These are phyloP conservation scores for Elsinoe australis DNA, from an alignment of 2,329 filamentous ascomycete species.

Conservation along the genomic window DNA sequence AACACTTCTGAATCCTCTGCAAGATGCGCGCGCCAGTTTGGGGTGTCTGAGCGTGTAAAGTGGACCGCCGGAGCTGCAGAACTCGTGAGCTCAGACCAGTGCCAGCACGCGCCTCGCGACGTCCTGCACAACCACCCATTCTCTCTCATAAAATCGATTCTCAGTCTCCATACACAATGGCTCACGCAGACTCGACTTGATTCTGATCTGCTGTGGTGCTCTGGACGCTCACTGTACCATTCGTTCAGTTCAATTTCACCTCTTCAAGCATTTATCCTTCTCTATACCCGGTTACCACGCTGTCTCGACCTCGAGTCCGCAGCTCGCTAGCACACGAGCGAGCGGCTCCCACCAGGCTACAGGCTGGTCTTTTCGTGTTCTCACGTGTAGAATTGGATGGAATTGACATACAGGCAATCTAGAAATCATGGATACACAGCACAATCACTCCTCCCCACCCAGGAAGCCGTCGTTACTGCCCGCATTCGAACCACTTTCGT, in stretches of 20 bases:
- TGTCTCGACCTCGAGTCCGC: constrained; percentile 13
- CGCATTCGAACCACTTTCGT: constrained; percentile 72
- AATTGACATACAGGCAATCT: not conserved
- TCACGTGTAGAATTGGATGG: constrained; percentile 8
- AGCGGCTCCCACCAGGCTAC: not conserved
- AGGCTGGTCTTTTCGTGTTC: constrained; percentile 3
- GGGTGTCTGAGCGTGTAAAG: too few species aligned
- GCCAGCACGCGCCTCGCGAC: not conserved
- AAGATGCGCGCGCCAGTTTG: too few species aligned
- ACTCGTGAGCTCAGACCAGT: too few species aligned
- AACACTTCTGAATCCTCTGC: not conserved
- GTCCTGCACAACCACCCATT: constrained; percentile 1
- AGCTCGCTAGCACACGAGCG: not conserved
- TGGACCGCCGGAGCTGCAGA: too few species aligned
- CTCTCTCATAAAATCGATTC: constrained; percentile 11
- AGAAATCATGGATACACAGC: constrained; percentile 15
- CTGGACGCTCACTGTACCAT: not conserved
- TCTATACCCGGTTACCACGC: not conserved
- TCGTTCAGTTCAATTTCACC: not conserved
- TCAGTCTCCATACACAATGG: constrained; percentile 7
- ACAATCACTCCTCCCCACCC: constrained; percentile 15
- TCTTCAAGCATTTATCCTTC: not conserved
- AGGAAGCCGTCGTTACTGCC: constrained; percentile 59
- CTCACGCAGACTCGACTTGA: constrained; percentile 4
- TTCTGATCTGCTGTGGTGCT: constrained; percentile 3